These are phyloP conservation scores for Hericium rajendrae DNA, from an alignment of 768 basidiomycete species.

Conservation along the genomic window DNA sequence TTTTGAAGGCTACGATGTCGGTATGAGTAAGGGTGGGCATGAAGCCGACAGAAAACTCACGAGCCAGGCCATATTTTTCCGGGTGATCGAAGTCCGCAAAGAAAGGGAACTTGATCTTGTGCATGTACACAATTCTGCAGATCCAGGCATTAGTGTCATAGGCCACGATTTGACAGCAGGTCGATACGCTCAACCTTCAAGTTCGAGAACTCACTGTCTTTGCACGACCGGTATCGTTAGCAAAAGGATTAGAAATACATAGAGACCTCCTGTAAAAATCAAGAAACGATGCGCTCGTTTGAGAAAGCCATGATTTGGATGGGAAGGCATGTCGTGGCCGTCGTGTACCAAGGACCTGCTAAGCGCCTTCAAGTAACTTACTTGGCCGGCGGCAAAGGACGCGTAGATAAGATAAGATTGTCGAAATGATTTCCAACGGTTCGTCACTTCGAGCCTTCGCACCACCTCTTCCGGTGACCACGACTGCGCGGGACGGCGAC, in stretches of 20 bases:
- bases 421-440: too few species aligned
- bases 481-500: too few species aligned
- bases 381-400: neutral
- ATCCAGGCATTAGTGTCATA: too few species aligned
- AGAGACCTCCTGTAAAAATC: conserved; percentile 39
- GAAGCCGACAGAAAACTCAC: conserved; percentile 31
- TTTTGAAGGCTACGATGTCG: conserved; percentile 32
- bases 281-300: conserved; percentile 20
- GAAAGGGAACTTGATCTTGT: conserved; percentile 55
- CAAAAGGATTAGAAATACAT: conserved; percentile 38
- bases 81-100: conserved; percentile 57
- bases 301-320: conserved; percentile 11
- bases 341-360: neutral
- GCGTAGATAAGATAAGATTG: neutral
- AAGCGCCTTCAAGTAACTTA: neutral
- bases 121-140: conserved; percentile 49
- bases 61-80: conserved; percentile 73
- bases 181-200: conserved; percentile 10
- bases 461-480: too few species aligned
- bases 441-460: too few species aligned
- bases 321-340: neutral
- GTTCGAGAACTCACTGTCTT: conserved; percentile 42
- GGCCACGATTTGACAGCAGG: conserved; percentile 17
- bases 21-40: neutral
- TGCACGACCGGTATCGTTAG: conserved; percentile 57